Conservation (phyloP, 106 monocot genomes). For the Dendrobium catenatum region DNA sequence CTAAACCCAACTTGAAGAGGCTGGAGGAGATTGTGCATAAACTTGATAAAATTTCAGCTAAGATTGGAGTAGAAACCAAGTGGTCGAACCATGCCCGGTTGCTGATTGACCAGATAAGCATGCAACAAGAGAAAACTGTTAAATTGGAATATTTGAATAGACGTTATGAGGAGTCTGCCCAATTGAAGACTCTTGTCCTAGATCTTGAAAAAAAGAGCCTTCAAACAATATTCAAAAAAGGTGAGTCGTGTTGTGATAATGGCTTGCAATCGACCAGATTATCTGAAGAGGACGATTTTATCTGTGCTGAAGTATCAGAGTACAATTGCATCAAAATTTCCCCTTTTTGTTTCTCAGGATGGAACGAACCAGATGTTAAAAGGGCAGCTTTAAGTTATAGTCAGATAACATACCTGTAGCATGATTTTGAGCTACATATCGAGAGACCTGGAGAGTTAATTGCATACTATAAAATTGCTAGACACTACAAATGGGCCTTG, state of each 20-base stretch:
- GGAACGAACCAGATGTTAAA: conserved; percentile 86
- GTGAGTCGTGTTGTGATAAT: conserved; percentile 90
- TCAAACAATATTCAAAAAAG: conserved; percentile 17
- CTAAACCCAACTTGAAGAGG: too few relatives aligned
- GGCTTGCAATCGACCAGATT: conserved; percentile 96
- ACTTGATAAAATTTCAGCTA: too few relatives aligned
- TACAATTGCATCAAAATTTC: conserved; percentile 73
- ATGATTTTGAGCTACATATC: conserved; percentile 16
- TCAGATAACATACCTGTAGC: conserved; percentile 81
- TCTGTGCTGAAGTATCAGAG: conserved; percentile 79
- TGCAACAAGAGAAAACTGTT: conserved; percentile 75
- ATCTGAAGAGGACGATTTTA: conserved; percentile 74
- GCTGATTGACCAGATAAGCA: conserved; percentile 78
- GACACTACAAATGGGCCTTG: conserved; percentile 94
- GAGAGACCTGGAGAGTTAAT: conserved; percentile 51
- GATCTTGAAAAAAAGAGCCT: conserved; percentile 22
- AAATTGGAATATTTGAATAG: conserved; percentile 62
- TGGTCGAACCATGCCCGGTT: conserved; percentile 61
- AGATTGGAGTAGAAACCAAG: conserved; percentile 57
- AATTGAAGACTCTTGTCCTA: conserved; percentile 60
- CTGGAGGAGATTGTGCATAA: too few relatives aligned
- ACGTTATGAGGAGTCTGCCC: conserved; percentile 46
- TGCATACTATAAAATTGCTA: conserved; percentile 98
- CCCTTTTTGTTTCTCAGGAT: conserved; percentile 96
- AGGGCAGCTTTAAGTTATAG: conserved; percentile 73